Evolutionary conservation across 2,329 filamentous ascomycete genomes (phyloP).

Genomic region (Sporothrix humicola): DNA sequence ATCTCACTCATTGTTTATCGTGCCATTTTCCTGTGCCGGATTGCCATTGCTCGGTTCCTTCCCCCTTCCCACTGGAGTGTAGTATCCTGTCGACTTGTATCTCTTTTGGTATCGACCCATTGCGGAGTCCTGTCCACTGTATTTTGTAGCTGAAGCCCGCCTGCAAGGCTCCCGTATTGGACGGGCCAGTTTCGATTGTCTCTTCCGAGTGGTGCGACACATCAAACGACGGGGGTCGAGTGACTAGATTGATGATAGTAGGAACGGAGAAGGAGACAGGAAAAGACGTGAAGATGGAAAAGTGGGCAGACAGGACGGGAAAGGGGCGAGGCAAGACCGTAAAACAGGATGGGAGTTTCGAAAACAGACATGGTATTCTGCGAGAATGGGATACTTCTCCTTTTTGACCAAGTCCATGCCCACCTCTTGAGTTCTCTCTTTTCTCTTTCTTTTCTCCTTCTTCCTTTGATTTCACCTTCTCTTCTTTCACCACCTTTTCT

Average conservation of each 20-base stretch:
- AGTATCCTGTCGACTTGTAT: no score
- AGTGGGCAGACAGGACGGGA: slow-evolving; percentile 17
- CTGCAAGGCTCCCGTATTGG: slow-evolving; percentile 12
- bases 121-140: no score
- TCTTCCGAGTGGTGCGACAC: slow-evolving; percentile 32
- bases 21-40: slow-evolving; percentile 11
- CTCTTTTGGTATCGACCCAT: no score
- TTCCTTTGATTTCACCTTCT: neutral
- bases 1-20: slow-evolving; percentile 12
- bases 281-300: slow-evolving; percentile 16
- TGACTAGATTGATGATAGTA: neutral
- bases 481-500: neutral
- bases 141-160: no score
- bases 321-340: neutral
- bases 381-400: neutral
- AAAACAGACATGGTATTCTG: slow-evolving; percentile 21
- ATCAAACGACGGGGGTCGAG: slow-evolving; percentile 10
- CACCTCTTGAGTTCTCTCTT: slow-evolving; percentile 5
- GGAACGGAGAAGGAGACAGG: neutral
- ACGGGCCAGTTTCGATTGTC: slow-evolving; percentile 24
- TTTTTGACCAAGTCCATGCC: neutral
- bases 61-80: neutral
- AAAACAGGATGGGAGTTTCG: slow-evolving; percentile 26
- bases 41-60: slow-evolving; percentile 7
- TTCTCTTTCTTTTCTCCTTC: neutral